A percentile compares a stretch with the other conserved stretches of the same genome.
Evolutionary conservation across 116 monocot species (phyloP).

Genomic region (Posidonia oceanica): DNA sequence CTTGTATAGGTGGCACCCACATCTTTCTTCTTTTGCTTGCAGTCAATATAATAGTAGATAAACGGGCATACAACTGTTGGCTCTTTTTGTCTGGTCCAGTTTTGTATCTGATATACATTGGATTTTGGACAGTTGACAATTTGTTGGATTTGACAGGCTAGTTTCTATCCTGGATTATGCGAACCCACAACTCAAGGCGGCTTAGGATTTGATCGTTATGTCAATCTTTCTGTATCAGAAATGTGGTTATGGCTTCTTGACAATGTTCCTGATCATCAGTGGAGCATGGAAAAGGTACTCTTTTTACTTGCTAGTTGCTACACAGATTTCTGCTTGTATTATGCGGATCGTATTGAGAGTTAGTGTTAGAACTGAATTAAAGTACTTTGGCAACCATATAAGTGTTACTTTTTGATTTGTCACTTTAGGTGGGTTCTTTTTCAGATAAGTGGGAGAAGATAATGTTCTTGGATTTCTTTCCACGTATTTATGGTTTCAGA

Average conservation of each 20-base stretch:
- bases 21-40: no score
- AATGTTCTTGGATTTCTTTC: no score
- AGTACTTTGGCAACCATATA: no score
- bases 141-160: conserved; percentile 34
- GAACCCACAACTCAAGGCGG: conserved; percentile 90
- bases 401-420: no score
- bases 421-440: no score
- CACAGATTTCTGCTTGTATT: no score
- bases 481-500: no score
- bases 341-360: no score
- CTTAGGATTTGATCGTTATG: conserved; percentile 88
- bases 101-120: background rate
- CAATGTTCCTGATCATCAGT: conserved; percentile 64
- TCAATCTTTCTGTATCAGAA: conserved; percentile 68
- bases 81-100: background rate
- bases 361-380: no score
- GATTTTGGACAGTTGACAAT: background rate
- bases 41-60: background rate
- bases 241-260: conserved; percentile 95
- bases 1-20: no score
- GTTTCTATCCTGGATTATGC: conserved; percentile 96
- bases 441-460: no score
- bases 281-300: conserved; percentile 92
- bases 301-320: background rate
- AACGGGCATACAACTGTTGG: background rate